Evolutionary conservation across 2,329 filamentous ascomycete species (phyloP), one percentile per base, ranked within the genome.

Genomic region (Cercospora janseana): DNA sequence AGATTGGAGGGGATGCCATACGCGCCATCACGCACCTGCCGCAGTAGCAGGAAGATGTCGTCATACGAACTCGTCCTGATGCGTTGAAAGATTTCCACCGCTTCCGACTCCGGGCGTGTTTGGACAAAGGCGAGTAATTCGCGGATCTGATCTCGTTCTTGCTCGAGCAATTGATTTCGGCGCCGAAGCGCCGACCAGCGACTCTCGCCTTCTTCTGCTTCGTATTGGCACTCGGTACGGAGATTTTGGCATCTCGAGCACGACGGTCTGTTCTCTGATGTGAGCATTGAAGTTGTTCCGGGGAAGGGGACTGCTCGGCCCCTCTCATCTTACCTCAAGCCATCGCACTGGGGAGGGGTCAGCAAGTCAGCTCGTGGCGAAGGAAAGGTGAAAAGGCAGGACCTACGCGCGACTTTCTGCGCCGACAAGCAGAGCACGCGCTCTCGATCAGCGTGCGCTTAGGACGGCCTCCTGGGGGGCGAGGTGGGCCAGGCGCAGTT

Each of bases 171-270:
- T 21, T 62, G 58, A 44, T 63, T 67, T 18, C 61, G 60, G 16
- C 64, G 63, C 23, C 61, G 59, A 7, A 66, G 52, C 9, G 63
- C 64, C 3, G 63, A 65, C 64, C 63, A 66, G 13, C 64, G 60
- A 44, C 63, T 66, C 32, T 67, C 64, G 48, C 63, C 64, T 46
- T 64, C 63, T 42, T 67, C 63, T 16, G 63, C 63, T 43, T 67
- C 61, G 46, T 66, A 67, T 12, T 54, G 49, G 45, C 64, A 67
- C 2, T 62, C 59, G n/a, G 63, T 67, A 9, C 54, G 55, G 3
- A 65, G 46, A 24, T 59, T 58, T 29, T 59, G 57, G 34, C 64
- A 67, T 18, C 63, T 57, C 10, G 63, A 56, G 41, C 64, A 67
- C 10, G 58, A 44, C 29, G 64, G 64, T 37, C 64, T 66, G 43